These are phyloP conservation scores for Tuber umbilicatum DNA, from an alignment of 495 filamentous ascomycete species.

Conservation along the genomic window DNA sequence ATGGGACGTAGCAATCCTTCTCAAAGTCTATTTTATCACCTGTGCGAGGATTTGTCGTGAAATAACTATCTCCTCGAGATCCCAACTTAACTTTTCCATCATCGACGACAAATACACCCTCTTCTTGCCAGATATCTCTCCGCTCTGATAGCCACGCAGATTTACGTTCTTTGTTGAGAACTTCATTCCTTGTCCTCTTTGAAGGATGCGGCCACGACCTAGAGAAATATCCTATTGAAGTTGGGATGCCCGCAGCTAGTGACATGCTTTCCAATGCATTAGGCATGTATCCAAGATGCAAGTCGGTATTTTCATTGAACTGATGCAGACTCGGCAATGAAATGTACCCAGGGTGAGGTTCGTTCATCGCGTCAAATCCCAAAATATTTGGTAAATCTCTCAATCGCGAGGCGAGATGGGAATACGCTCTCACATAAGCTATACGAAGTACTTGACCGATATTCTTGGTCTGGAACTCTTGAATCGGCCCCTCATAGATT, in stretches of 20 bases:
- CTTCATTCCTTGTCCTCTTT: slow-evolving; percentile 21
- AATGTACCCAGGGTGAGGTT: slow-evolving; percentile 50
- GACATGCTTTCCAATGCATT: slow-evolving; percentile 38
- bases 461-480: slow-evolving; percentile 55
- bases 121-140: slow-evolving; percentile 38
- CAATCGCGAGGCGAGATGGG: slow-evolving; percentile 48
- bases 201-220: slow-evolving; percentile 41
- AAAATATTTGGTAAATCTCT: slow-evolving; percentile 46
- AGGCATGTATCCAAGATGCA: slow-evolving; percentile 40
- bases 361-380: slow-evolving; percentile 69
- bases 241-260: slow-evolving; percentile 34
- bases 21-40: slow-evolving; percentile 60
- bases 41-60: slow-evolving; percentile 55
- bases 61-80: slow-evolving; percentile 47
- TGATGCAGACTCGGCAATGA: slow-evolving; percentile 28
- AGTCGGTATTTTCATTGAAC: slow-evolving; percentile 40
- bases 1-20: slow-evolving; percentile 40
- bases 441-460: slow-evolving; percentile 67
- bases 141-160: slow-evolving; percentile 28
- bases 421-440: slow-evolving; percentile 59
- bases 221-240: slow-evolving; percentile 24
- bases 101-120: slow-evolving; percentile 31
- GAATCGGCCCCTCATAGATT: slow-evolving; percentile 47
- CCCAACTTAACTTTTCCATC: slow-evolving; percentile 46
- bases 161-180: slow-evolving; percentile 26